Conservation (phyloP, 129 eudicot species). For the Centella asiatica region DNA sequence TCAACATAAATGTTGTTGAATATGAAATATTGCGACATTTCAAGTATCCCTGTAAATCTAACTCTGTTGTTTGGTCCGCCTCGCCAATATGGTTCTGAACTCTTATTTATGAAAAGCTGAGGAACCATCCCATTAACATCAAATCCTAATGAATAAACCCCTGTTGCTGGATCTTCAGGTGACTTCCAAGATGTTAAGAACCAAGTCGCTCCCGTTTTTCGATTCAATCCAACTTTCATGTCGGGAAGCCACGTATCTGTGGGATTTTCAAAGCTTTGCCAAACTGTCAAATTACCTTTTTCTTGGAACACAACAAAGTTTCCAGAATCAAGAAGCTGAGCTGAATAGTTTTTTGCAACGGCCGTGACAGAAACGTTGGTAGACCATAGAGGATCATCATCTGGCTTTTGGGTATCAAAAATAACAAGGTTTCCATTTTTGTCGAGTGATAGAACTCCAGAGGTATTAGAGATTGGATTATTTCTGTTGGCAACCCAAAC, state of each 20-base stretch:
- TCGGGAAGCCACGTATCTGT: neutral
- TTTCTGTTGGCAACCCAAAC: constrained; percentile 13
- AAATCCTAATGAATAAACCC: neutral
- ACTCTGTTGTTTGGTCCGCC: constrained; percentile 1
- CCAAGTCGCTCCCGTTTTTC: constrained; percentile 1
- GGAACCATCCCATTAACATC: constrained; percentile 4
- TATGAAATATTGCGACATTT: neutral
- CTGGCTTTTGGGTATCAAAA: neutral
- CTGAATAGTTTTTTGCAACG: neutral
- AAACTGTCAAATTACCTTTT: neutral
- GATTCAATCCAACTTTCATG: constrained; percentile 10
- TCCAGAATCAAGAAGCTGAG: constrained; percentile 6
- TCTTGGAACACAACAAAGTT: neutral
- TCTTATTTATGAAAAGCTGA: constrained; percentile 6
- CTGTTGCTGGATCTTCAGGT: neutral
- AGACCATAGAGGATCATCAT: neutral
- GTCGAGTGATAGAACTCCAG: constrained; percentile 3
- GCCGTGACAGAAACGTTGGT: neutral
- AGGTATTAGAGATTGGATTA: neutral
- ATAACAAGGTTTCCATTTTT: neutral
- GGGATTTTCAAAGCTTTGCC: constrained; percentile 15
- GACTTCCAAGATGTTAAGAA: constrained; percentile 11
- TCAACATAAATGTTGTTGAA: neutral
- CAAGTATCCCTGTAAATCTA: constrained; percentile 4
- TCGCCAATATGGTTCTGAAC: neutral